These are phyloP conservation scores for Citrus trifoliata DNA, from an alignment of 345 rosid species.

Conservation along the genomic window DNA sequence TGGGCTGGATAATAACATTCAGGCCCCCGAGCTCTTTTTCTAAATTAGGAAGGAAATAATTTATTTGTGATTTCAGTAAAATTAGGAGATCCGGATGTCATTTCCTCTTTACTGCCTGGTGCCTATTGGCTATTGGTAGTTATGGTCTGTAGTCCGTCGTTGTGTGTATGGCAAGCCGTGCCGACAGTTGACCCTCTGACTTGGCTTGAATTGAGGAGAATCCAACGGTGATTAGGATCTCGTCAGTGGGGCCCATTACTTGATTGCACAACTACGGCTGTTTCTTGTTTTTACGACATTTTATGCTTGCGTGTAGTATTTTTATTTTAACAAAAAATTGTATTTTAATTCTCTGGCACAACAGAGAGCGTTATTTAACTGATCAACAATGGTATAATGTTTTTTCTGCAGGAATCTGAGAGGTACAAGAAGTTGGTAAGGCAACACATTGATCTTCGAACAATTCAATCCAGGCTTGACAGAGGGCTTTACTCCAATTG, in stretches of 20 bases:
- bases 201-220: background rate
- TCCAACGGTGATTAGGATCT: background rate
- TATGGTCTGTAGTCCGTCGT: too few relatives aligned
- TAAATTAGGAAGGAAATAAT: background rate
- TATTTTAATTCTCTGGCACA: background rate
- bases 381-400: background rate
- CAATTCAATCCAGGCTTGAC: constrained; percentile 37
- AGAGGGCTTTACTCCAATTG: constrained; percentile 37
- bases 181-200: background rate
- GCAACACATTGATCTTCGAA: constrained; percentile 49
- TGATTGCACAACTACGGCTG: background rate
- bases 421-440: constrained; percentile 43
- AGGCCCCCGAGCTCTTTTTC: background rate
- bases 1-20: background rate
- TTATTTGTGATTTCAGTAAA: background rate
- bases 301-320: background rate
- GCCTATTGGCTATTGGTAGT: too few relatives aligned
- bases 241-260: background rate
- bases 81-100: background rate
- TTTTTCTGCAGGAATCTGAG: constrained; percentile 37
- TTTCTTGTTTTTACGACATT: background rate
- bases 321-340: background rate
- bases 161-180: background rate
- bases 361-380: background rate
- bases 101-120: background rate